A percentile compares a stretch with the other conserved stretches of the same genome.
Evolutionary conservation across 2,329 filamentous ascomycete species (phyloP).

Genomic region (Nemania sp.): DNA sequence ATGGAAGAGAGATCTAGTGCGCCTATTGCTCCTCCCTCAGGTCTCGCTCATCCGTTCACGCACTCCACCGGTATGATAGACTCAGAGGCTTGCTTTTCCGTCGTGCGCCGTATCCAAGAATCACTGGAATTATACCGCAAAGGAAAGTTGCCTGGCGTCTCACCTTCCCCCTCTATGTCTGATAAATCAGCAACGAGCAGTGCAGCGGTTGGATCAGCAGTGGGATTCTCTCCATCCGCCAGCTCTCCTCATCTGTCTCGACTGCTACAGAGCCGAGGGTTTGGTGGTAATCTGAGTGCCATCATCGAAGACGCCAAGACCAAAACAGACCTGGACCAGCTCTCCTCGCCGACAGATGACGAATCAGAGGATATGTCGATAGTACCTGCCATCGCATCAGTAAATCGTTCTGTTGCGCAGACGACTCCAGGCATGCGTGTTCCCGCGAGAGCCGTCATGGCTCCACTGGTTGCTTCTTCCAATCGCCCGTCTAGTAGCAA

Average conservation of each 20-base stretch:
- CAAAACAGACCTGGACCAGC: conserved; percentile 53
- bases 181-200: conserved; percentile 29
- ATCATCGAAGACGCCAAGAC: conserved; percentile 63
- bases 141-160: conserved; percentile 55
- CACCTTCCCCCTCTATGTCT: conserved; percentile 46
- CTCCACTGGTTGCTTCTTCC: conserved; percentile 50
- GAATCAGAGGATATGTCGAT: conserved; percentile 56
- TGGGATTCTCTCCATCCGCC: conserved; percentile 56
- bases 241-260: conserved; percentile 69
- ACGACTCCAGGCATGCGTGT: conserved; percentile 52
- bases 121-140: conserved; percentile 56
- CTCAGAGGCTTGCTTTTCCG: conserved; percentile 56
- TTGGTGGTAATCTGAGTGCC: conserved; percentile 61
- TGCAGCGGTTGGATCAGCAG: conserved; percentile 33
- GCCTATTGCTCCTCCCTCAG: conserved; percentile 41
- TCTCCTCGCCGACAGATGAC: conserved; percentile 53
- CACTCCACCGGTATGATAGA: conserved; percentile 58
- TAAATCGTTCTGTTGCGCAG: conserved; percentile 44
- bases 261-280: conserved; percentile 64
- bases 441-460: conserved; percentile 60
- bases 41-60: conserved; percentile 65
- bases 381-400: conserved; percentile 44
- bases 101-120: conserved; percentile 54
- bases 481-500: conserved; percentile 61
- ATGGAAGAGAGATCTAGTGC: conserved; percentile 46